Conservation (phyloP, 83 land plant species). For the Picea abies region DNA sequence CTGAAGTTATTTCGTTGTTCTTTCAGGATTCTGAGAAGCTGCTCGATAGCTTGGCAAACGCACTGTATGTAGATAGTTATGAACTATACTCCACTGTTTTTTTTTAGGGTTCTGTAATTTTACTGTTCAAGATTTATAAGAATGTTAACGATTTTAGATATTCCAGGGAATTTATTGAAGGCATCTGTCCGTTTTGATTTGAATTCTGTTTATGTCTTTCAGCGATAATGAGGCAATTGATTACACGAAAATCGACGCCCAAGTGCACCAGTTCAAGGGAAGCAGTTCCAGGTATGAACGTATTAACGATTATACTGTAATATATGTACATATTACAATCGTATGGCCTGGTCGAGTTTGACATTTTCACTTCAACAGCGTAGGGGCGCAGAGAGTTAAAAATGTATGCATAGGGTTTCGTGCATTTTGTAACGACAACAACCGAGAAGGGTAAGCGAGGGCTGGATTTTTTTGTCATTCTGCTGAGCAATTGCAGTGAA, state of each 20-base stretch:
- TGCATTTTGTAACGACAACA: slow-evolving; percentile 48
- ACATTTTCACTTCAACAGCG: slow-evolving; percentile 37
- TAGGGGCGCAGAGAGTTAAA: slow-evolving; percentile 78
- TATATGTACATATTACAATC: not conserved
- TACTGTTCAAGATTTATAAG: too few species aligned
- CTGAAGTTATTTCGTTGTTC: slow-evolving; percentile 61
- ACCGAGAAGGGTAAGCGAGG: slow-evolving; percentile 70
- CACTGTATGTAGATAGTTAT: not conserved
- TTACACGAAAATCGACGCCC: slow-evolving; percentile 56
- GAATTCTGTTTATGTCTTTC: slow-evolving; percentile 8
- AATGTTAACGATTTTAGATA: too few species aligned
- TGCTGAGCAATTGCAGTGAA: too few species aligned
- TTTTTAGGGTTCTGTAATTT: not conserved
- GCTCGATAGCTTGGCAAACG: slow-evolving; percentile 32
- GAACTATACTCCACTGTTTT: not conserved
- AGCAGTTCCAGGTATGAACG: slow-evolving; percentile 61
- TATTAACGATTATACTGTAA: not conserved
- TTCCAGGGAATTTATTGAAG: too few species aligned
- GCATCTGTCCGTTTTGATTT: too few species aligned
- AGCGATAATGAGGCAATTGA: slow-evolving; percentile 55
- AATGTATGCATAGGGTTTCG: slow-evolving; percentile 61
- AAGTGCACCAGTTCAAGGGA: slow-evolving; percentile 74
- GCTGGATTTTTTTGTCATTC: too few species aligned
- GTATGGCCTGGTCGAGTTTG: not conserved
- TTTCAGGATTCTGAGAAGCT: slow-evolving; percentile 61